A percentile compares a stretch with the other conserved stretches of the same genome.
These are phyloP conservation scores for Pseudomassariella vexata DNA, from an alignment of 2,329 filamentous ascomycete genomes.

Conservation along the genomic window DNA sequence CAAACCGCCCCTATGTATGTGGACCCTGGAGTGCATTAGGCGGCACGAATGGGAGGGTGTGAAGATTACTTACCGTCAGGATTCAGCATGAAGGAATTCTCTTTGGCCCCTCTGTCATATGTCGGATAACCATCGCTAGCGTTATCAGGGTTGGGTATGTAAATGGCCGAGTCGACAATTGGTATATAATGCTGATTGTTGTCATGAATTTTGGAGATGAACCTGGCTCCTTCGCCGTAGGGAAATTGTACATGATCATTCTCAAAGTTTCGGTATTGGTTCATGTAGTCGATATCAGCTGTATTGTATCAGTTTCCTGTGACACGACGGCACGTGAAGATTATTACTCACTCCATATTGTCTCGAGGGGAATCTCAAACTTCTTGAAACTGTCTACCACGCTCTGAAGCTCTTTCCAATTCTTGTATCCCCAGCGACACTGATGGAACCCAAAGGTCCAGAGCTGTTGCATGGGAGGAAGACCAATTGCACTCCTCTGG, in stretches of 20 bases:
- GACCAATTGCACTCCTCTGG: conserved; percentile 58
- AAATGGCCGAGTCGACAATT: conserved; percentile 68
- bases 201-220: conserved; percentile 56
- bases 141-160: conserved; percentile 67
- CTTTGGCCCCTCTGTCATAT: conserved; percentile 56
- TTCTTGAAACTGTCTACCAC: conserved; percentile 62
- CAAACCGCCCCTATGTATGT: conserved; percentile 61
- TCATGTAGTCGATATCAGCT: conserved; percentile 70
- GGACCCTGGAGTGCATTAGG: conserved; percentile 21
- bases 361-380: conserved; percentile 64
- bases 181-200: conserved; percentile 65
- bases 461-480: conserved; percentile 76
- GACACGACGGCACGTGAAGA: too few relatives aligned
- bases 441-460: conserved; percentile 80
- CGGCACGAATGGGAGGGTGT: neutral
- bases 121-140: conserved; percentile 55
- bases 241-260: conserved; percentile 53
- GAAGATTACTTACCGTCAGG: conserved; percentile 37
- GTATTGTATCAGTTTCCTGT: conserved; percentile 31
- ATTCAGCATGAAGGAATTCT: conserved; percentile 49
- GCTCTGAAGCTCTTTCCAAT: conserved; percentile 62
- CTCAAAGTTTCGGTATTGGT: conserved; percentile 55
- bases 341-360: conserved; percentile 55
- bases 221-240: conserved; percentile 50
- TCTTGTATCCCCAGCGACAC: conserved; percentile 76